These are phyloP conservation scores for Nicotiana sylvestris DNA, from an alignment of 257 asterid genomes.

Conservation along the genomic window DNA sequence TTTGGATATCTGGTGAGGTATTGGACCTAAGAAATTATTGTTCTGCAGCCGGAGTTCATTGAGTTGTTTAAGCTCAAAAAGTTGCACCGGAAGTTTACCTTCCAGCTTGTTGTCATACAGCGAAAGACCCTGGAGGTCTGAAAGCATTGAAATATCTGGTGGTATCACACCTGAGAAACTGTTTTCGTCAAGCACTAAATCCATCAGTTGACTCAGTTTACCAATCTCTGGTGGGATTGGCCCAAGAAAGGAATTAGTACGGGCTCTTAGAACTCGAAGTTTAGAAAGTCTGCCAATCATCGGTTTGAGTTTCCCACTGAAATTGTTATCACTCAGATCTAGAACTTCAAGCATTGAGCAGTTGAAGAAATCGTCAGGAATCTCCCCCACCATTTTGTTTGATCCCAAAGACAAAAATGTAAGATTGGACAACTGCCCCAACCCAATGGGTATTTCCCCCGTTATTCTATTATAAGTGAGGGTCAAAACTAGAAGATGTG, in stretches of 20 bases:
- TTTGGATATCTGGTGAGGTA: constrained; percentile 47
- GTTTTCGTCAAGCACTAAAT: constrained; percentile 44
- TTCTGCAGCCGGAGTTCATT: constrained; percentile 46
- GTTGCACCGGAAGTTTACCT: constrained; percentile 51
- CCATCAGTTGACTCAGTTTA: constrained; percentile 38
- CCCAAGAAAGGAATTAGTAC: constrained; percentile 39
- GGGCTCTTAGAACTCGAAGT: constrained; percentile 37
- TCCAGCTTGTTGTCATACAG: constrained; percentile 42
- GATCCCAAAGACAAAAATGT: constrained; percentile 41
- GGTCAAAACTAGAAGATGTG: constrained; percentile 40
- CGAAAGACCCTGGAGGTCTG: constrained; percentile 54
- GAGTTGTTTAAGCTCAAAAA: constrained; percentile 48
- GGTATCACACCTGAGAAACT: constrained; percentile 60
- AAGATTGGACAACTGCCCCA: constrained; percentile 45
- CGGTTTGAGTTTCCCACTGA: constrained; percentile 42
- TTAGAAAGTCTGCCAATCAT: constrained; percentile 41
- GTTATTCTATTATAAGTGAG: constrained; percentile 32
- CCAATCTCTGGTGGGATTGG: constrained; percentile 61
- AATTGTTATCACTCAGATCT: constrained; percentile 36
- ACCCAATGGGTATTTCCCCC: constrained; percentile 52
- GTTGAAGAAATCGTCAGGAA: constrained; percentile 61
- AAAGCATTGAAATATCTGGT: constrained; percentile 46
- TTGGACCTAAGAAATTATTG: constrained; percentile 46
- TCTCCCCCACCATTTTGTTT: constrained; percentile 43
- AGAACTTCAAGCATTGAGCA: constrained; percentile 48